phyloP scores from a whole-genome alignment of 2,329 filamentous ascomycete species.

The Aspergillus ibericus region DNA sequence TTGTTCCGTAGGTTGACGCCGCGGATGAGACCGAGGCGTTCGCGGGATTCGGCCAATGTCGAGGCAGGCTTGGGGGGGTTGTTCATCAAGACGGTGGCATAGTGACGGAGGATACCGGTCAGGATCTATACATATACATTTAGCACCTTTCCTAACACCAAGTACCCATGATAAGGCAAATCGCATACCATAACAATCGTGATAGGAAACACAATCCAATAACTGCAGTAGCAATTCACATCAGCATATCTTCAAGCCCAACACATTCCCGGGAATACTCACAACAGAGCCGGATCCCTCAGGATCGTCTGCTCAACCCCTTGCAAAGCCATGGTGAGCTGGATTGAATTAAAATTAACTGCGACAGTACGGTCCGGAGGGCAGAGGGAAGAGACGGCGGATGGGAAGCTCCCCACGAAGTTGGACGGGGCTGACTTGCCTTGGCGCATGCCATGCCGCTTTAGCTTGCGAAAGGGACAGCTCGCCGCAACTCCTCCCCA shows the following conservation, averaged over 20 bases:
- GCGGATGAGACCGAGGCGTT: slow-evolving; percentile 80
- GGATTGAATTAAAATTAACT: slow-evolving; percentile 3
- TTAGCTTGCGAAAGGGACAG: slow-evolving; percentile 35
- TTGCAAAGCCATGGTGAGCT: slow-evolving; percentile 69
- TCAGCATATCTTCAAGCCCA: slow-evolving; percentile 1
- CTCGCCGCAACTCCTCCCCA: slow-evolving; percentile 34
- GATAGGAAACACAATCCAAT: slow-evolving; percentile 98
- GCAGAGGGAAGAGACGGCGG: slow-evolving; percentile 10
- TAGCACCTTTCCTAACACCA: not conserved
- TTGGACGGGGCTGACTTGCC: slow-evolving; percentile 11
- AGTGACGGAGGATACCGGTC: slow-evolving; percentile 93
- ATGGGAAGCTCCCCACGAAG: slow-evolving; percentile 15
- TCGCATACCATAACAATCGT: slow-evolving; percentile 83
- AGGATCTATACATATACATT: slow-evolving; percentile 61
- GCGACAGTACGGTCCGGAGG: not conserved
- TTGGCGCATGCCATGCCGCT: slow-evolving; percentile 18
- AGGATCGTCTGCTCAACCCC: slow-evolving; percentile 91
- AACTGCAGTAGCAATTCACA: slow-evolving; percentile 57
- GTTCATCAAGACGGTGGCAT: slow-evolving; percentile 88
- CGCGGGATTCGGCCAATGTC: slow-evolving; percentile 62
- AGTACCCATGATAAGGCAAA: not conserved
- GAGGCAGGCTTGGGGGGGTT: slow-evolving; percentile 75
- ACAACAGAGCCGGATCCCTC: slow-evolving; percentile 98
- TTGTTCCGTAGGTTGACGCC: slow-evolving; percentile 83
- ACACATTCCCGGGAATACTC: slow-evolving; percentile 40